Percentiles rank a stretch among this genome's conserved stretches.
phyloP scores from a whole-genome alignment of 75 land plant genomes.

The Pinus albicaulis region DNA sequence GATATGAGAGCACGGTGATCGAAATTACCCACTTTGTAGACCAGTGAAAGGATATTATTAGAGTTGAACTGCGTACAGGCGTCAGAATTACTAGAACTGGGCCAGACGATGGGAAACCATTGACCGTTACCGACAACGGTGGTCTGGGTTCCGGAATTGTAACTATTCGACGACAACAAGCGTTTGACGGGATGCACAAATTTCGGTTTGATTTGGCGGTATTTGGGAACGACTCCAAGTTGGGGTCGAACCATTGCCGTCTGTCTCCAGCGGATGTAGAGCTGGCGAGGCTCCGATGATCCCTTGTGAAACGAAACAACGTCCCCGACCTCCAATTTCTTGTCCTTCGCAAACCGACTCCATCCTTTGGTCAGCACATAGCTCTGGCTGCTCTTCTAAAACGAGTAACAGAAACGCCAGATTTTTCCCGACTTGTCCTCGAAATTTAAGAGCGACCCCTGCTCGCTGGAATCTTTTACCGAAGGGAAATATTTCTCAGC shows the following conservation, averaged over 20 bases:
- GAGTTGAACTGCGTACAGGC: too few species aligned
- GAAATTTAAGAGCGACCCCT: conserved; percentile 31
- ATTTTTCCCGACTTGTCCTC: conserved; percentile 30
- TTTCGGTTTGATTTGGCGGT: too few species aligned
- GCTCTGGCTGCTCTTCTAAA: conserved; percentile 53
- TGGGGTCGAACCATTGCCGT: not conserved
- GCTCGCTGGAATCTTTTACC: conserved; percentile 9
- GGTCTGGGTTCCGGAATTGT: too few species aligned
- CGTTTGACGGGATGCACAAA: too few species aligned
- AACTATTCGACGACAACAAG: too few species aligned
- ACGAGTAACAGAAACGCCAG: conserved; percentile 49
- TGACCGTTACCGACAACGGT: not conserved
- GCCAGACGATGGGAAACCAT: too few species aligned
- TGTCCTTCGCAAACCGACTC: conserved; percentile 50
- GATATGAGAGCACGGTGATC: too few species aligned
- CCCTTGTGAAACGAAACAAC: conserved; percentile 29
- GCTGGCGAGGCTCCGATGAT: not conserved
- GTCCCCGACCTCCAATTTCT: conserved; percentile 47
- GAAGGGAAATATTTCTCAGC: conserved; percentile 47
- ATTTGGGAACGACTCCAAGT: not conserved
- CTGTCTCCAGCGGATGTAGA: not conserved
- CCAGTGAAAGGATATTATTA: too few species aligned
- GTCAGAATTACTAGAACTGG: too few species aligned
- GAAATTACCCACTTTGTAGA: too few species aligned
- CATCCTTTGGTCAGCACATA: conserved; percentile 52